Conservation (phyloP, 1,139 yeast species). For the Geotrichum macrosporum region DNA sequence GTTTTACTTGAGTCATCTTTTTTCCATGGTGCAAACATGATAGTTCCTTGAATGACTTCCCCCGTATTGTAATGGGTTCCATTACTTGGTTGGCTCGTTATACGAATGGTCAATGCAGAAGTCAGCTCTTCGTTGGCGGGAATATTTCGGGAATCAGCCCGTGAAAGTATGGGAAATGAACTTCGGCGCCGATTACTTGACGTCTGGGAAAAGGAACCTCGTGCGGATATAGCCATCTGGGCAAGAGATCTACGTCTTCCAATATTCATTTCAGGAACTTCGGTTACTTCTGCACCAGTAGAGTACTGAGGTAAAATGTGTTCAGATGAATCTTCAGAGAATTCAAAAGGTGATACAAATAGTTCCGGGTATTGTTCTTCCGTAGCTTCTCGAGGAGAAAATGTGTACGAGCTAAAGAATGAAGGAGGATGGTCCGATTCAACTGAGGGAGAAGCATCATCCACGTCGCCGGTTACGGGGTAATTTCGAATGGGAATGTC, state of each 20-base stretch:
- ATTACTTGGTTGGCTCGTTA: background rate
- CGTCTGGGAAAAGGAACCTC: too few species aligned
- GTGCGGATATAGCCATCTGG: too few species aligned
- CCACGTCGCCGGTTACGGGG: slow-evolving; percentile 17
- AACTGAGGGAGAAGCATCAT: slow-evolving; percentile 8
- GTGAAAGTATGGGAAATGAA: too few species aligned
- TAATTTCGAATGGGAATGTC: slow-evolving; percentile 12
- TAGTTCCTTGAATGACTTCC: slow-evolving; percentile 16
- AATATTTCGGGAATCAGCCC: too few species aligned
- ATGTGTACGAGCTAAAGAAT: background rate
- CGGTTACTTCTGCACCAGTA: slow-evolving; percentile 15
- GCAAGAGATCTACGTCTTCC: too few species aligned
- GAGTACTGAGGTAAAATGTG: slow-evolving; percentile 13
- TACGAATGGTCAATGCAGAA: slow-evolving; percentile 13
- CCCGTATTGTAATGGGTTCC: slow-evolving; percentile 11
- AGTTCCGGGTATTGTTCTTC: too few species aligned
- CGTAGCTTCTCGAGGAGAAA: too few species aligned
- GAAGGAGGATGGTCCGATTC: slow-evolving; percentile 6
- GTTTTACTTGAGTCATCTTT: background rate
- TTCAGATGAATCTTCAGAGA: too few species aligned
- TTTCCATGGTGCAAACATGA: slow-evolving; percentile 19
- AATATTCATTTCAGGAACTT: too few species aligned
- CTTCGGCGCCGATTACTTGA: background rate
- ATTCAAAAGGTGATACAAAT: too few species aligned
- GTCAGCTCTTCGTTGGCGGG: slow-evolving; percentile 7